A percentile compares a stretch with the other conserved stretches of the same genome.
phyloP scores from a whole-genome alignment of 192 early-diverging fungal species.

The Pilobolus umbonatus region DNA sequence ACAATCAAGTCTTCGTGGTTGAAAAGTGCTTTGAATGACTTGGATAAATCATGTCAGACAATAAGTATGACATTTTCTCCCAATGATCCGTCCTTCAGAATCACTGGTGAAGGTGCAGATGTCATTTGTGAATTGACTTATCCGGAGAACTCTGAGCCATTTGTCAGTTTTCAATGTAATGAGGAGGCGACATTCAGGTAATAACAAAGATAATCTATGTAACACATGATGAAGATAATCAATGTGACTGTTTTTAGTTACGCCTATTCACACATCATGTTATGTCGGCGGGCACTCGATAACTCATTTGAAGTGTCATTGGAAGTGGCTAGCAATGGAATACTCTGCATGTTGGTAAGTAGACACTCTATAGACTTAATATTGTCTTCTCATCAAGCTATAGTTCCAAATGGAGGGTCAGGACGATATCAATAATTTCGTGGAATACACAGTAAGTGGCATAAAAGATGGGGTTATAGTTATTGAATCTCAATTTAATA shows the following conservation, averaged over 20 bases:
- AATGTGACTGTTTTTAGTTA: slow-evolving; percentile 2
- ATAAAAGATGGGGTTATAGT: slow-evolving; percentile 1
- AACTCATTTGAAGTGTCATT: slow-evolving; percentile 6
- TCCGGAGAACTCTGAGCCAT: slow-evolving; percentile 1
- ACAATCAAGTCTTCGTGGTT: slow-evolving; percentile 11
- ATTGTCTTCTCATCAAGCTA: background rate
- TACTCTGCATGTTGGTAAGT: slow-evolving; percentile 5
- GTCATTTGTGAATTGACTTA: slow-evolving; percentile 1
- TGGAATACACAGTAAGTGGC: slow-evolving; percentile 11
- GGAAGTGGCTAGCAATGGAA: background rate
- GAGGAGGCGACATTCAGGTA: slow-evolving; percentile 3
- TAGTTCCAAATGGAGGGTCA: slow-evolving; percentile 9
- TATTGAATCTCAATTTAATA: slow-evolving; percentile 5
- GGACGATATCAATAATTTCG: background rate
- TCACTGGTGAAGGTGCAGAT: slow-evolving; percentile 4
- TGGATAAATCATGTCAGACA: slow-evolving; percentile 9
- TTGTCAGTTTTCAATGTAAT: slow-evolving; percentile 2
- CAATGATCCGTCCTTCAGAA: slow-evolving; percentile 12
- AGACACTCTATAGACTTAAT: background rate
- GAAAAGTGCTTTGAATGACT: slow-evolving; percentile 8
- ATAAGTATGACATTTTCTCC: slow-evolving; percentile 21
- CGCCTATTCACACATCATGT: slow-evolving; percentile 1
- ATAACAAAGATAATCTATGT: no score
- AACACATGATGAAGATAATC: slow-evolving; percentile 6
- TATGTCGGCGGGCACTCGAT: slow-evolving; percentile 3